phyloP scores from a whole-genome alignment of 768 basidiomycete species.

The Podaxis carcinomalis region DNA sequence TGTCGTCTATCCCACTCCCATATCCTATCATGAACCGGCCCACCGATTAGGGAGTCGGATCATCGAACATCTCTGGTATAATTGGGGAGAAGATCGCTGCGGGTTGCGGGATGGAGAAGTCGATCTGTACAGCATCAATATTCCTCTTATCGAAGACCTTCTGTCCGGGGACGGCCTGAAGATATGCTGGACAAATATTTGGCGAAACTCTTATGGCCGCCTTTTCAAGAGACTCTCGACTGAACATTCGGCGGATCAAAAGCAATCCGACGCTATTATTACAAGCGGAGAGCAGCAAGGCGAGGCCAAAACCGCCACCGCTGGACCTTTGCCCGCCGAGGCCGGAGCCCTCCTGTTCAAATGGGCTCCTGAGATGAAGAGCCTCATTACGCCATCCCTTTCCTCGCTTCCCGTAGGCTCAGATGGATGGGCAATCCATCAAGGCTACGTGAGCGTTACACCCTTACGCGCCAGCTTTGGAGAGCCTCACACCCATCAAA shows the following conservation, averaged over 20 bases:
- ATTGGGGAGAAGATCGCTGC: constrained; percentile 74
- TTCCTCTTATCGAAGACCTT: constrained; percentile 73
- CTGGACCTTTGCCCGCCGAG: constrained; percentile 16
- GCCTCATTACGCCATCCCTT: constrained; percentile 56
- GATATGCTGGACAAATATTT: constrained; percentile 78
- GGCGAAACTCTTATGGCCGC: constrained; percentile 81
- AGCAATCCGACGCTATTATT: constrained; percentile 22
- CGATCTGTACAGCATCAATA: constrained; percentile 83
- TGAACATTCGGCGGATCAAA: constrained; percentile 15
- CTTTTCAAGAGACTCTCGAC: constrained; percentile 58
- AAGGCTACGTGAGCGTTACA: constrained; percentile 72
- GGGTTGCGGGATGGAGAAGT: constrained; percentile 61
- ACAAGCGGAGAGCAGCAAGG: constrained; percentile 41
- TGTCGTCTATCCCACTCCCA: constrained; percentile 65
- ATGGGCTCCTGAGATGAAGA: constrained; percentile 66
- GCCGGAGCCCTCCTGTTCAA: constrained; percentile 56
- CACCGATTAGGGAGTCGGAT: constrained; percentile 65
- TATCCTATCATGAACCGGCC: constrained; percentile 60
- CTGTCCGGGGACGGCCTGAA: constrained; percentile 56
- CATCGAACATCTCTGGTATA: constrained; percentile 69
- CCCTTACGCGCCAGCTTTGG: constrained; percentile 74
- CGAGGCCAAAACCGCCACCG: constrained; percentile 14
- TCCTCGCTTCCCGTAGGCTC: constrained; percentile 68
- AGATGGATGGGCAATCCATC: constrained; percentile 76
- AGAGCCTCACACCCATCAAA: constrained; percentile 40